phyloP scores from a whole-genome alignment of 1,284 basidiomycete species.

The Coriolopsis trogii region DNA sequence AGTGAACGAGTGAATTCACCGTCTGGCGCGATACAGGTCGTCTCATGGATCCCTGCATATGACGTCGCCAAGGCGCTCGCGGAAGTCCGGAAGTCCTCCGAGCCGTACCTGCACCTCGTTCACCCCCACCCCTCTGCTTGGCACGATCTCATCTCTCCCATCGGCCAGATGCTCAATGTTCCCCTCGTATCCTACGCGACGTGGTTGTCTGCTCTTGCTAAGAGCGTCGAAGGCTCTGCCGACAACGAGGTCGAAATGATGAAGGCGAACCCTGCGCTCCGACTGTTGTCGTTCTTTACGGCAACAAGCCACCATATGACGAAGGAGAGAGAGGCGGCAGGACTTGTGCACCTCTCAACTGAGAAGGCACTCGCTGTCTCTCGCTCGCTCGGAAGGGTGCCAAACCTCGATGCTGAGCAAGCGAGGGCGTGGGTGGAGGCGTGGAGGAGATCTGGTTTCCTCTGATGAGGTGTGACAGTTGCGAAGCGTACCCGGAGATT shows the following conservation, averaged over 20 bases:
- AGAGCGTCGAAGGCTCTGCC: constrained; percentile 7
- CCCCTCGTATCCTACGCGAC: constrained; percentile 25
- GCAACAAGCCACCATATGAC: not conserved
- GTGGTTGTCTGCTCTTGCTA: constrained; percentile 26
- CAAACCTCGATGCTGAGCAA: not conserved
- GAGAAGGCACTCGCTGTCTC: constrained; percentile 16
- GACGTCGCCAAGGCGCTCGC: constrained; percentile 26
- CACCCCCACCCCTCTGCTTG: constrained; percentile 30
- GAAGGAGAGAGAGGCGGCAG: constrained; percentile 10
- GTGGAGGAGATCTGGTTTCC: constrained; percentile 10
- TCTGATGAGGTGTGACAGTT: too few relatives aligned
- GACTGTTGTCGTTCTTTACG: constrained; percentile 35
- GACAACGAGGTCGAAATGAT: constrained; percentile 34
- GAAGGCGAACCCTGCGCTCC: constrained; percentile 34
- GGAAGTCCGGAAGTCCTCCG: constrained; percentile 25
- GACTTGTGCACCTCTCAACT: constrained; percentile 20
- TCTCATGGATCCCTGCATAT: constrained; percentile 31
- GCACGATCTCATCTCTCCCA: constrained; percentile 20
- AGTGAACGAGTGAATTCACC: too few relatives aligned
- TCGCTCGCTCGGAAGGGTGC: constrained; percentile 4
- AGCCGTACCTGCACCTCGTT: constrained; percentile 31
- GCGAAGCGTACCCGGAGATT: too few relatives aligned
- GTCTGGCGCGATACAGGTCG: constrained; percentile 15
- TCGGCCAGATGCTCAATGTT: constrained; percentile 23
- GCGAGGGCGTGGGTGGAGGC: not conserved